Conservation (phyloP, 768 basidiomycete genomes). For the Pholiota molesta region DNA sequence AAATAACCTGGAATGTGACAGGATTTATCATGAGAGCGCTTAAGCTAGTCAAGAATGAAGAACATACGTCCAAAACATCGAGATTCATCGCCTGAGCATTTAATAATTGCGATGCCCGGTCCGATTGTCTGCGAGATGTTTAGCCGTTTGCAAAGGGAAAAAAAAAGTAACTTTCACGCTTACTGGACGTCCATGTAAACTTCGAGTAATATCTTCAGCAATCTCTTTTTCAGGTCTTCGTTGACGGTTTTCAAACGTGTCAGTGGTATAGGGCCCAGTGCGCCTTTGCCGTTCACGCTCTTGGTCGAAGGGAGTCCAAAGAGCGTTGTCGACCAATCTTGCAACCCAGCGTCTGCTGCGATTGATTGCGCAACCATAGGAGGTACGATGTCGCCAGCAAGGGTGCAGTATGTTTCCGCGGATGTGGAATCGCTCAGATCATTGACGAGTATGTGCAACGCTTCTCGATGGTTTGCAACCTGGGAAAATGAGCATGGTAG, state of each 20-base stretch:
- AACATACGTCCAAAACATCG: constrained; percentile 74
- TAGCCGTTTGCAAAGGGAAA: not conserved
- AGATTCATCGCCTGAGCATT: constrained; percentile 82
- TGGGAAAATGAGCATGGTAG: constrained; percentile 9
- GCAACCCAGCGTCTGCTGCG: constrained; percentile 51
- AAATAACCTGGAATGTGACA: constrained; percentile 52
- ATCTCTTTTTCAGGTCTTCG: constrained; percentile 51
- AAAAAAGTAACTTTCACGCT: constrained; percentile 28
- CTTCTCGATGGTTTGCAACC: constrained; percentile 57
- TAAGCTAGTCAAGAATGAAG: not conserved
- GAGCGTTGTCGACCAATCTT: constrained; percentile 54
- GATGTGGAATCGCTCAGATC: constrained; percentile 73
- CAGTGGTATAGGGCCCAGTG: constrained; percentile 17
- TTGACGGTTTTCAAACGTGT: constrained; percentile 43
- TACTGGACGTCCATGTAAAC: constrained; percentile 84
- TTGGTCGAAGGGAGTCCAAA: constrained; percentile 35
- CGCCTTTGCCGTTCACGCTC: constrained; percentile 27
- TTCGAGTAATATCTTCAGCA: constrained; percentile 73
- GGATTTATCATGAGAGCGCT: not conserved
- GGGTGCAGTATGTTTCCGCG: constrained; percentile 85
- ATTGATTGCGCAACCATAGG: constrained; percentile 54
- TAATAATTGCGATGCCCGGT: constrained; percentile 68
- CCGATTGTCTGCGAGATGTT: constrained; percentile 45
- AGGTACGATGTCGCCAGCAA: constrained; percentile 76
- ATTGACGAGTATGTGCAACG: constrained; percentile 68